Percentiles rank a stretch among this genome's conserved stretches.
phyloP scores from a whole-genome alignment of 305 asterid genomes.

The Fraxinus nigra region DNA sequence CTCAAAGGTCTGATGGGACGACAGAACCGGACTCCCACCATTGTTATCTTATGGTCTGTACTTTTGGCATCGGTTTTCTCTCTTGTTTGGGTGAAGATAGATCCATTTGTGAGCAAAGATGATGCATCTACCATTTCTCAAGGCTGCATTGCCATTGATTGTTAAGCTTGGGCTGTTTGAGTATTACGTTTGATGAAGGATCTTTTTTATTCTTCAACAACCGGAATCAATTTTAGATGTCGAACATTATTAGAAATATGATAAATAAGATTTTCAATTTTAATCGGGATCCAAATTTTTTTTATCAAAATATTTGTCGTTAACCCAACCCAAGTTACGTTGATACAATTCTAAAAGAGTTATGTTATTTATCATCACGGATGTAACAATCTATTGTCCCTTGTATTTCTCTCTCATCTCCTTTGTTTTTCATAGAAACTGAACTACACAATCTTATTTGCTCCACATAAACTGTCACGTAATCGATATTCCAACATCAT shows the following conservation, averaged over 20 bases:
- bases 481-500: too few species aligned
- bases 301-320: not conserved
- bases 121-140: slow-evolving; percentile 54
- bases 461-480: too few species aligned
- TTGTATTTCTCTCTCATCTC: too few species aligned
- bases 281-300: slow-evolving; percentile 31
- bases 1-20: slow-evolving; percentile 94
- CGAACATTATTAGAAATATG: not conserved
- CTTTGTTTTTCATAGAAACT: too few species aligned
- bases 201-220: not conserved
- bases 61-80: slow-evolving; percentile 93
- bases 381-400: too few species aligned
- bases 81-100: slow-evolving; percentile 90
- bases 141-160: slow-evolving; percentile 80
- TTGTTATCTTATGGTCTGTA: slow-evolving; percentile 86
- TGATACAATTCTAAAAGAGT: not conserved
- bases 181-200: not conserved
- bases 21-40: slow-evolving; percentile 90
- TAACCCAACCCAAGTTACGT: not conserved
- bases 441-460: too few species aligned
- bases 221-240: not conserved
- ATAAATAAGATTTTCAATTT: not conserved
- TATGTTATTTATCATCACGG: too few species aligned
- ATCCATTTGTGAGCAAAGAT: slow-evolving; percentile 65
- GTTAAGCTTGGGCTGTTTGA: slow-evolving; percentile 36